Evolutionary conservation across 2,329 filamentous ascomycete genomes (phyloP), one percentile per base, ranked within the genome.

Genomic region (Alternaria sp.): DNA sequence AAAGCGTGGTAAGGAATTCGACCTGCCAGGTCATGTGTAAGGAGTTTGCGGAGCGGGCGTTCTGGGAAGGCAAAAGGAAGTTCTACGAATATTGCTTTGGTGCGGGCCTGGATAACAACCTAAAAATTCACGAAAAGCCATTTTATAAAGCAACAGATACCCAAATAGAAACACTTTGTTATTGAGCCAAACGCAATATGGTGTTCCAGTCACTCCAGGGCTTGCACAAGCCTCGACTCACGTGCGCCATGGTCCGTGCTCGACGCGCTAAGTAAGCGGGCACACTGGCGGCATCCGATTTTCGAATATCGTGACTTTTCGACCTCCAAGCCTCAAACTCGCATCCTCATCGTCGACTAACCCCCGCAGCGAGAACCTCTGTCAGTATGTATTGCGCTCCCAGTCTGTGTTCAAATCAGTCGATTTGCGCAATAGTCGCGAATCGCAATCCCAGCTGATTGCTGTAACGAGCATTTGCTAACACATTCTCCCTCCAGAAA

Each of bases 11-110:
- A 74, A 74, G 45, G 73, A 78, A 36, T 73, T 77, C 56, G 73
- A 78, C 54, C 59, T 80, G n/a, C 76, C 78, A 61, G 78, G 78
- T 12, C 78, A 80, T 67, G 73, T 72, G n/a, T 78, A 62, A 71
- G n/a, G 45, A 4, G 43, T 32, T 67, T 61, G 51, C 28, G 57
- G 23, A 57, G 63, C 59, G 50, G 64, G 67, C 63, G 58, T 71
- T 69, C 26, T 54, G 52, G 55, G 11, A 56, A 26, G 49, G 36
- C 17, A 54, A 66, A 57, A 51, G 53, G 11, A 21, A 53, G 23
- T 60, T 19, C 6, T 58, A 32, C 19, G 32, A 28, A 17, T 28
- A 17, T 17, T 26, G 28, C 23, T 57, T 12, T 15, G 32, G 32
- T 9, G 21, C 44, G 21, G 8, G 55, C 43, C 56, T 51, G 45